A percentile compares a stretch with the other conserved stretches of the same genome.
Evolutionary conservation across 2,329 filamentous ascomycete genomes (phyloP).

Genomic region (Arthrinium puccinioides): DNA sequence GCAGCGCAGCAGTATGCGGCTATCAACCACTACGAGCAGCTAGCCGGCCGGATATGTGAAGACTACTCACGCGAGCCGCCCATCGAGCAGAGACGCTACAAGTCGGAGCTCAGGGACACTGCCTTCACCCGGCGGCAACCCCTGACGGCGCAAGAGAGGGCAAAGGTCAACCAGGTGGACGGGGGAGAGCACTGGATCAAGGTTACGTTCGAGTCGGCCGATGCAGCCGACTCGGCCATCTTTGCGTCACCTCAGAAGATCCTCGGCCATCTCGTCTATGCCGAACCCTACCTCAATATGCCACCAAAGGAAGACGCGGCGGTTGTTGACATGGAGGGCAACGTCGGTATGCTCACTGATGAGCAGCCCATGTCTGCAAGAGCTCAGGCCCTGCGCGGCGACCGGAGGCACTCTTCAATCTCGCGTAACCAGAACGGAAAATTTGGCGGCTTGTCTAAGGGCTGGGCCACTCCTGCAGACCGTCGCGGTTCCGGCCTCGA

Average conservation of each 20-base stretch:
- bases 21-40: conserved; percentile 79
- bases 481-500: conserved; percentile 16
- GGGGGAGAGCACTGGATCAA: conserved; percentile 92
- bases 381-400: conserved; percentile 4
- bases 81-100: conserved; percentile 60
- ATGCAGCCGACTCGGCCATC: conserved; percentile 62
- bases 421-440: conserved; percentile 6
- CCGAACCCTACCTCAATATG: conserved; percentile 61
- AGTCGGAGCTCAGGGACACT: conserved; percentile 66
- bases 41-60: conserved; percentile 83
- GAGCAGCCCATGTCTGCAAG: conserved; percentile 6
- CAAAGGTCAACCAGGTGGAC: conserved; percentile 72
- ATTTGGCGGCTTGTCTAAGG: conserved; percentile 19
- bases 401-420: conserved; percentile 4
- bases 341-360: conserved; percentile 26
- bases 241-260: conserved; percentile 66
- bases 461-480: conserved; percentile 15
- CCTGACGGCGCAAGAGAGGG: conserved; percentile 65
- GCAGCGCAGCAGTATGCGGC: conserved; percentile 71
- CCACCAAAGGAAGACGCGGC: conserved; percentile 58
- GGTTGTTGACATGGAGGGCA: conserved; percentile 44
- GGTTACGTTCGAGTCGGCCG: conserved; percentile 68
- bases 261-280: conserved; percentile 62
- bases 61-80: conserved; percentile 88
- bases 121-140: conserved; percentile 58